phyloP scores from a whole-genome alignment of 1,139 yeast species.

The Blastobotrys buckinghamii region DNA sequence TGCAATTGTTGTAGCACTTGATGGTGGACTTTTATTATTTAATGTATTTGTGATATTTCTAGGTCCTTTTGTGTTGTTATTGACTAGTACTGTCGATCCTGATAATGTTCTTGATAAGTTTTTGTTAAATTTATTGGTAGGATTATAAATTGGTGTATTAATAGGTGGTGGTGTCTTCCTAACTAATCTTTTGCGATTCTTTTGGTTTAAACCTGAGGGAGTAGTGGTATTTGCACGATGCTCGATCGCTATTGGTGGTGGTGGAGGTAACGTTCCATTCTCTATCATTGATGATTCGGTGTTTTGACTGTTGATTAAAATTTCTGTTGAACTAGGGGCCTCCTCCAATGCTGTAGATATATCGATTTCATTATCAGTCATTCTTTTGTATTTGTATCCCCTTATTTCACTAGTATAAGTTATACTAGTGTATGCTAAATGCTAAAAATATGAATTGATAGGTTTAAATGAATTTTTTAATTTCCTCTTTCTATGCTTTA shows the following conservation, averaged over 20 bases:
- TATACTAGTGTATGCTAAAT: no score
- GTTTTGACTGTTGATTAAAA: no score
- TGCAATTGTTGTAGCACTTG: background rate
- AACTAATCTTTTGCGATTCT: background rate
- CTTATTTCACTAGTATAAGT: no score
- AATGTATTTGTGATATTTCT: background rate
- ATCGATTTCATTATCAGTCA: conserved; percentile 4
- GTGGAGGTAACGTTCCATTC: background rate
- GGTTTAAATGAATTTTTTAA: no score
- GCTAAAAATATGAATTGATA: no score
- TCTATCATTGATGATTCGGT: no score
- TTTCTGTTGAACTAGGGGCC: background rate
- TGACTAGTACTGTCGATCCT: conserved; percentile 8
- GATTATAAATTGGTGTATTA: background rate
- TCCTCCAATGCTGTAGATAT: conserved; percentile 8
- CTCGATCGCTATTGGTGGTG: background rate
- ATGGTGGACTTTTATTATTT: background rate
- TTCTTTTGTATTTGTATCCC: background rate
- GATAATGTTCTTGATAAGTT: conserved; percentile 10
- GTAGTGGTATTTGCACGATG: background rate
- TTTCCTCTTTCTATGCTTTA: no score
- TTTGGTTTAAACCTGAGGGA: background rate
- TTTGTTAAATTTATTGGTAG: background rate
- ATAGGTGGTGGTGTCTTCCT: conserved; percentile 7
- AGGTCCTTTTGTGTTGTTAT: background rate